phyloP scores from a whole-genome alignment of 768 basidiomycete species.

The Mycena rebaudengoi region DNA sequence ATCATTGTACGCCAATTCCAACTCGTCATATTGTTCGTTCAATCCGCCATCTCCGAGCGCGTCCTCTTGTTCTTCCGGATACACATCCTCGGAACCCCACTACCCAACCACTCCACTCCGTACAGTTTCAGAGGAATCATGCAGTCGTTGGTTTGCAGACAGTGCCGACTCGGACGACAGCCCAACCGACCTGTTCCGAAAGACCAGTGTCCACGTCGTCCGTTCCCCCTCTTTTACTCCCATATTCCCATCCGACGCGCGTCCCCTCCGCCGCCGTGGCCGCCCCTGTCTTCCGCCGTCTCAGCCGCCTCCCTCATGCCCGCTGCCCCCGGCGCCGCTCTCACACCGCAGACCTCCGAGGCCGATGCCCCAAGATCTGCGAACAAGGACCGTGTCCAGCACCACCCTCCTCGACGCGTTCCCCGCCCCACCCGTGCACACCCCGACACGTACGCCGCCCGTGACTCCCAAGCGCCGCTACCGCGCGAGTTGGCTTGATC shows the following conservation, averaged over 20 bases:
- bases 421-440: conserved; percentile 12
- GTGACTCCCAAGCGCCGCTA: background rate
- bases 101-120: conserved; percentile 7
- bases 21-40: background rate
- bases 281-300: background rate
- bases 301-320: background rate
- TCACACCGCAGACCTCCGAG: no score
- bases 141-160: conserved; percentile 2
- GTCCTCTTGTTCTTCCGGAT: background rate
- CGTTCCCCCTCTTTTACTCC: no score
- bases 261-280: background rate
- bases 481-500: background rate
- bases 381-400: no score
- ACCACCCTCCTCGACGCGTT: conserved; percentile 20
- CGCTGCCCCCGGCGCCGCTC: no score
- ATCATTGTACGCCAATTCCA: background rate
- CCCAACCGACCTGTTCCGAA: background rate
- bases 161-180: background rate
- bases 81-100: background rate
- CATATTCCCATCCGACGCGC: no score
- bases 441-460: background rate
- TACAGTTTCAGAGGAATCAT: no score
- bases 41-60: background rate
- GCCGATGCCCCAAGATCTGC: no score
- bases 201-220: background rate